Base-by-base conservation (phyloP, 257 asterid genomes). In the Ligustrum vulgare region DNA sequence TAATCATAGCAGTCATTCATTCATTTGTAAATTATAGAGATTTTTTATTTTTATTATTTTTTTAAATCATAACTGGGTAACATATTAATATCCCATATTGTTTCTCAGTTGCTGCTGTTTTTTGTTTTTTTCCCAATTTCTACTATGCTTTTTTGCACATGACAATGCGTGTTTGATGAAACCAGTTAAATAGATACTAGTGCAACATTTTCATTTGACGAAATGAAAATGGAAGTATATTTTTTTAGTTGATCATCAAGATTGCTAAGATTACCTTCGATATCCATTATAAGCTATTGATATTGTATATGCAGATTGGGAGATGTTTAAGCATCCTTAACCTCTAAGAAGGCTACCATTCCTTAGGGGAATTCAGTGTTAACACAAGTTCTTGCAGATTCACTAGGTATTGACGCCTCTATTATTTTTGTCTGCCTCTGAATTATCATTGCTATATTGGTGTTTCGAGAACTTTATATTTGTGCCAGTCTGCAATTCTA, bases 251-350 rank as follows among this genome's bases (percentile, higher is more conserved):
- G 70, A 56, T 37, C 9, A 12, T 45, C 72, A 73, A 58, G 34
- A 31, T 69, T 60, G 8, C 39, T 31, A 56, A 39, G 20, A n/a
- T 67, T 76, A 63, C 18, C 70, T 73, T 5, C 35, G 66, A 54
- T 60, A 74, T 79, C 76, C 75, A 70, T 69, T 75, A 39, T 33
- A 8, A 39, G 67, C 71, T 66, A 18, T 79, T 77, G 20, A 65
- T 81, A 72, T 73, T 83, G 81, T 78, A 32, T 79, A 72, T 89
- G 88, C 93, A 94, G 99, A 79, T 84, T 94, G 87, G 97, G 98
- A 80, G 98, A 94, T 91, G 99, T 94, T 80, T 84, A 92, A 91
- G 87, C 92, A 79, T 90, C 97, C 79, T 80, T 94, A 79, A 86
- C 95, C 54, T 88, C 98, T 36, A 84, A 86, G 87, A 92, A 92